Base-by-base conservation (phyloP, 352 stramenopile species). In the Phytopythium litorale region DNA sequence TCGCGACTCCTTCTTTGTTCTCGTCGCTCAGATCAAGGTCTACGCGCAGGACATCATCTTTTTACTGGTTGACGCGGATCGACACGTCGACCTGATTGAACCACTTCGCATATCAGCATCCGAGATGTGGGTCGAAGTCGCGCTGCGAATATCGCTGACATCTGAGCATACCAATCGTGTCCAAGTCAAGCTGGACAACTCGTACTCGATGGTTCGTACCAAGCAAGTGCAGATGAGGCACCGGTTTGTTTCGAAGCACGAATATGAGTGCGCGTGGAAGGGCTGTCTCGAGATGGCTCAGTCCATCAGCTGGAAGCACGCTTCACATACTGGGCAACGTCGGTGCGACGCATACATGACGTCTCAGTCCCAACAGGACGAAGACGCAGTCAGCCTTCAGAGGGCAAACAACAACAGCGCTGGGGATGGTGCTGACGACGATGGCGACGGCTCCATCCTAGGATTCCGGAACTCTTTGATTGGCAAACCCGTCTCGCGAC, bases 221-320 rank as follows among this genome's bases (percentile, higher is more conserved):
- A 90, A 91, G 48, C 72, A 81, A 60, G 73, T 91, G 21, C 62
- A 67, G 32, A 64, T 85, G 67, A 78, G 85, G 11, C 65, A 73
- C 23, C 16, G 51, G 7, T 60, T 64, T 37, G 51, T 73, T 9
- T 60, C 68, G 9, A 32, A 43, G 33, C 8, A 16, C 9, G 55
- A 4, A 49, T 91, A 87, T 53, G 57, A 63, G 7, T 38, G 35
- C 0, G 79, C 79, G 8, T 94, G 85, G 85, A 67, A 83, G 62
- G 73, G 77, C 4, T 91, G 79, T 46, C 49, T 76, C 18, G 76
- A 80, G 40, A 82, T 90, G 65, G 85, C 85, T n/a, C 74, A 81
- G 53, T 78, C 77, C 3, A 94, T 94, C 33, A 81, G 66, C 30
- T 94, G 84, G 84, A 94, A 94, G 37, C 62, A 74, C 15, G 71